Percentiles rank a stretch among this genome's conserved stretches.
These are phyloP conservation scores for Stereocaulon alpinum DNA, from an alignment of 495 filamentous ascomycete species.

Conservation along the genomic window DNA sequence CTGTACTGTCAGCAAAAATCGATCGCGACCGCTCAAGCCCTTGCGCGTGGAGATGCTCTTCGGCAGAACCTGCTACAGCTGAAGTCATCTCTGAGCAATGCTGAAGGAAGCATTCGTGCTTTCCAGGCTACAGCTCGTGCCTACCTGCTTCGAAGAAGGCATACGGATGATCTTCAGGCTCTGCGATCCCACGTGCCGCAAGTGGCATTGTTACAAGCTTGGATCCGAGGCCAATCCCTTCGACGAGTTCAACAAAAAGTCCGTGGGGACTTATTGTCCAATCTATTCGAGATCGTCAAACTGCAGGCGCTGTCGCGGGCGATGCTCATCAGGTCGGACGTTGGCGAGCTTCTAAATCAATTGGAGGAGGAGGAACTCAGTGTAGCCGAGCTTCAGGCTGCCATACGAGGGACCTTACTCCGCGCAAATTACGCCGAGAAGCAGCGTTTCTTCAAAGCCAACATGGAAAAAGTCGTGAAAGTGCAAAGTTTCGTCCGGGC, in stretches of 20 bases:
- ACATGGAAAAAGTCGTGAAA: constrained; percentile 98
- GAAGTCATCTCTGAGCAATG: constrained; percentile 25
- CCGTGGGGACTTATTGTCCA: constrained; percentile 46
- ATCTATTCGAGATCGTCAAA: constrained; percentile 46
- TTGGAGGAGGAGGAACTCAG: constrained; percentile 72
- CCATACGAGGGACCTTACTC: constrained; percentile 62
- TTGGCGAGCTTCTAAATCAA: constrained; percentile 59
- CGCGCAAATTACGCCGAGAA: constrained; percentile 70
- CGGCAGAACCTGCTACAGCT: constrained; percentile 32
- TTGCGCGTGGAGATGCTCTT: constrained; percentile 33
- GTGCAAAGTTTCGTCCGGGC: constrained; percentile 92
- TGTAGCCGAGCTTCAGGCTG: constrained; percentile 64
- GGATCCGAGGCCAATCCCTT: constrained; percentile 51
- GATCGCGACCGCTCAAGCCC: constrained; percentile 36
- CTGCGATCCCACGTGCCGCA: constrained; percentile 47
- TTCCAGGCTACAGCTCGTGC: constrained; percentile 42
- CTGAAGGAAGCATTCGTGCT: constrained; percentile 30
- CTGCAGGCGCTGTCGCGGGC: constrained; percentile 69
- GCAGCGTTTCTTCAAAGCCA: constrained; percentile 78
- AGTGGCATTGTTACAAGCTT: constrained; percentile 60
- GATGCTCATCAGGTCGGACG: constrained; percentile 61
- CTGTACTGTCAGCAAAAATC: constrained; percentile 34
- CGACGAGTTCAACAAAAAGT: constrained; percentile 42
- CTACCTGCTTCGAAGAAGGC: constrained; percentile 32
- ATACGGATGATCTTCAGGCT: constrained; percentile 40